phyloP scores from a whole-genome alignment of 129 eudicot species.

The Flaveria trinervia region DNA sequence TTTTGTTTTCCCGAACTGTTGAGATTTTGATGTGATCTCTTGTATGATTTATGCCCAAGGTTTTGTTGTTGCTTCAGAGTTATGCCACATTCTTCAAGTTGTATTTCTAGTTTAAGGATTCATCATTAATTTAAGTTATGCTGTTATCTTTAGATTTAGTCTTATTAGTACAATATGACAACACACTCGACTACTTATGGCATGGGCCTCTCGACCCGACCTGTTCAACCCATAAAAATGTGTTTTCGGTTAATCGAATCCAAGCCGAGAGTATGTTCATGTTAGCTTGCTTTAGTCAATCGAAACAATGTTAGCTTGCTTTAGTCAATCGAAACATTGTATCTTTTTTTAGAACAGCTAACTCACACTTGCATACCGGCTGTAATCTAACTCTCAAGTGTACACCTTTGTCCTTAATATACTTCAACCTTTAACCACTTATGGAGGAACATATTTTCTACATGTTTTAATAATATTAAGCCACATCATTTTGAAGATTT shows the following conservation, averaged over 20 bases:
- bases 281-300: no score
- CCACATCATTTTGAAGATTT: no score
- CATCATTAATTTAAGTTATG: constrained; percentile 20
- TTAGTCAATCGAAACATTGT: no score
- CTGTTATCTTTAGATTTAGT: background rate
- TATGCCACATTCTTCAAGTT: constrained; percentile 38
- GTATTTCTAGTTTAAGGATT: constrained; percentile 27
- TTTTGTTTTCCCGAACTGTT: constrained; percentile 22
- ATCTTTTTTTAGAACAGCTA: no score
- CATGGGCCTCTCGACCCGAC: background rate
- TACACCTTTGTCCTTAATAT: no score
- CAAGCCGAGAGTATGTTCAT: no score
- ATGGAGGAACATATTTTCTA: no score
- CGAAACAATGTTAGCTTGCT: no score
- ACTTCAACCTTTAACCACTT: no score
- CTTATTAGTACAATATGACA: background rate
- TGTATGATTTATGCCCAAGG: constrained; percentile 32
- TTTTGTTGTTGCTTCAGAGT: constrained; percentile 28
- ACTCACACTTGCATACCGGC: no score
- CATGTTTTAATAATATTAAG: no score
- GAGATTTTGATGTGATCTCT: constrained; percentile 34
- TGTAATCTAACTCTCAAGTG: no score
- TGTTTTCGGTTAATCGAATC: background rate
- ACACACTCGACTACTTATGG: background rate
- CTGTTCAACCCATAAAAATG: background rate